These are phyloP conservation scores for Barnettozyma siamensis DNA, from an alignment of 805 yeast genomes.

Conservation along the genomic window DNA sequence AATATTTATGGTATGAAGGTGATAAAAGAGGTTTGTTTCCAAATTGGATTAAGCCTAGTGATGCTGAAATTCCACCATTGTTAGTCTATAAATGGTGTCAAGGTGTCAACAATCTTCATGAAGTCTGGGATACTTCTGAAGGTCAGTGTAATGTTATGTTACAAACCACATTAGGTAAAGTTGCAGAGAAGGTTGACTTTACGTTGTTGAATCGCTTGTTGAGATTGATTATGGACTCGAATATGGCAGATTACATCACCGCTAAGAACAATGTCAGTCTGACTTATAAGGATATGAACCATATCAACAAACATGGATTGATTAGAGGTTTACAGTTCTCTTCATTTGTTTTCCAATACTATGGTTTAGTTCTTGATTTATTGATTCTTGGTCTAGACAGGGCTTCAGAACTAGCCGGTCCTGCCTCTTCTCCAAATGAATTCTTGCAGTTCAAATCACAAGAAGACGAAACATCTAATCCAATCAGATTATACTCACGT, in stretches of 20 bases:
- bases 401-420: slow-evolving; percentile 84
- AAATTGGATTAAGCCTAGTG: slow-evolving; percentile 93
- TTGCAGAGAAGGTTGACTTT: slow-evolving; percentile 84
- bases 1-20: slow-evolving; percentile 93
- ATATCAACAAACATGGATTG: slow-evolving; percentile 82
- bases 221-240: slow-evolving; percentile 78
- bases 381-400: slow-evolving; percentile 79
- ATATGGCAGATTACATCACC: slow-evolving; percentile 90
- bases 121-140: slow-evolving; percentile 71
- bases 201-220: slow-evolving; percentile 78
- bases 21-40: slow-evolving; percentile 86
- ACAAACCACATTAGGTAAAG: slow-evolving; percentile 64
- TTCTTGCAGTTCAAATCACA: slow-evolving; percentile 63
- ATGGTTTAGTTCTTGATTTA: slow-evolving; percentile 80
- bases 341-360: slow-evolving; percentile 83
- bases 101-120: slow-evolving; percentile 72
- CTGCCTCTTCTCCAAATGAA: slow-evolving; percentile 63
- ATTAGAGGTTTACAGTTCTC: slow-evolving; percentile 87
- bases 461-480: slow-evolving; percentile 59
- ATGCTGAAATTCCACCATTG: slow-evolving; percentile 87
- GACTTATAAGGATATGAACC: slow-evolving; percentile 91
- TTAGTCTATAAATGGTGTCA: slow-evolving; percentile 92
- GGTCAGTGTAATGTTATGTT: slow-evolving; percentile 82
- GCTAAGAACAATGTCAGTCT: slow-evolving; percentile 81
- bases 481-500: slow-evolving; percentile 75